phyloP scores from a whole-genome alignment of 257 asterid species.

The Ocimum tenuiflorum region DNA sequence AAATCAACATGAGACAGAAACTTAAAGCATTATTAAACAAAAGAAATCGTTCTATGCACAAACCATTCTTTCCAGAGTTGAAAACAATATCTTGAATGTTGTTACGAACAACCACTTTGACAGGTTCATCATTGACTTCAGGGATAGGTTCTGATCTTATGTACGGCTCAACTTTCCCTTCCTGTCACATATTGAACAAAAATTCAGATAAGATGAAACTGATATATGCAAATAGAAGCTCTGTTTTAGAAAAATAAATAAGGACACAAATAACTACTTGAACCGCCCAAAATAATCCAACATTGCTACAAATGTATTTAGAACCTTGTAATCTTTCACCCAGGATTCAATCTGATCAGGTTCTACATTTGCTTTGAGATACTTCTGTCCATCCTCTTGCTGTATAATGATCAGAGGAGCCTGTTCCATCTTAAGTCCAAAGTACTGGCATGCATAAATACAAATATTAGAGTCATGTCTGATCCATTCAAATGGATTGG shows the following conservation, averaged over 20 bases:
- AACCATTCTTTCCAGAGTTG: slow-evolving; percentile 77
- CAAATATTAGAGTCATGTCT: slow-evolving; percentile 1
- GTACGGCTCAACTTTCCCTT: slow-evolving; percentile 51
- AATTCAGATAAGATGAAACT: not conserved
- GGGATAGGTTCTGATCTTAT: slow-evolving; percentile 73
- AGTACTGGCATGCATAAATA: slow-evolving; percentile 50
- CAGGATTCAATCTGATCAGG: slow-evolving; percentile 32
- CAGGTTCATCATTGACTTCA: slow-evolving; percentile 68
- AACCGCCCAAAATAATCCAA: slow-evolving; percentile 42
- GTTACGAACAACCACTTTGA: slow-evolving; percentile 67
- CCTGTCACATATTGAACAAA: slow-evolving; percentile 35
- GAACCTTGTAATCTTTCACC: slow-evolving; percentile 31
- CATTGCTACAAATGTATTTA: not conserved
- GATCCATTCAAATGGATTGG: not conserved
- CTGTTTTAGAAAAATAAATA: not conserved
- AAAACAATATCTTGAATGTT: slow-evolving; percentile 54
- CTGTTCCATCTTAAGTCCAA: slow-evolving; percentile 51
- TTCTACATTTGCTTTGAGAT: slow-evolving; percentile 41
- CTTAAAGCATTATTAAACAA: no score
- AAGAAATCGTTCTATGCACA: not conserved
- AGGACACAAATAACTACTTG: slow-evolving; percentile 53
- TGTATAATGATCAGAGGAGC: slow-evolving; percentile 60
- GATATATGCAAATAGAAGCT: slow-evolving; percentile 15
- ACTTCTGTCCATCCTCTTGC: slow-evolving; percentile 42
- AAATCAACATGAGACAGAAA: not conserved